A percentile compares a stretch with the other conserved stretches of the same genome.
Conservation (phyloP, 1,284 basidiomycete species). For the Salmacisia buchloeana region DNA sequence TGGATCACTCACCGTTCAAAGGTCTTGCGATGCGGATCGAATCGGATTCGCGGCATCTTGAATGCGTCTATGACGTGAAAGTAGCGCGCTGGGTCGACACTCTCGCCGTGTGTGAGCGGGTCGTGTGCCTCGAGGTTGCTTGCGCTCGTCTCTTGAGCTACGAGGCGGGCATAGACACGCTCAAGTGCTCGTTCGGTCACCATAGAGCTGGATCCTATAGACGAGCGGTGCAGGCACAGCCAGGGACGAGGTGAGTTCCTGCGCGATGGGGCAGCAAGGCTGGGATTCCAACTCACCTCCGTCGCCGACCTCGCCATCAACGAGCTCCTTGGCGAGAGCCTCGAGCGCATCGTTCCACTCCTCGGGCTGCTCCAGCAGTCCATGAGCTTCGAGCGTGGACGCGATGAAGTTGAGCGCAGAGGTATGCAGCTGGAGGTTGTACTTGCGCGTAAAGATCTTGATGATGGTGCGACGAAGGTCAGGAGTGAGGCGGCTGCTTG, state of each 20-base stretch:
- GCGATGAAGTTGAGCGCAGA: constrained; percentile 44
- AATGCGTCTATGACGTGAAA: constrained; percentile 82
- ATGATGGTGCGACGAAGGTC: constrained; percentile 40
- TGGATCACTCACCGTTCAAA: constrained; percentile 66
- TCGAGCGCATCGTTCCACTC: constrained; percentile 45
- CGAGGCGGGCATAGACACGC: constrained; percentile 40
- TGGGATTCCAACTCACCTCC: background rate
- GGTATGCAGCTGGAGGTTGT: constrained; percentile 44
- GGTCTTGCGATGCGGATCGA: constrained; percentile 73
- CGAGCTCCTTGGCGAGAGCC: constrained; percentile 40
- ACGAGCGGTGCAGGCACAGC: background rate
- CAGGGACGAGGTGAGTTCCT: background rate
- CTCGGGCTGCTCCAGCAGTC: constrained; percentile 27
- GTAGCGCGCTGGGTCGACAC: constrained; percentile 76
- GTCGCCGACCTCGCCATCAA: constrained; percentile 20
- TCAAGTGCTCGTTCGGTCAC: constrained; percentile 39
- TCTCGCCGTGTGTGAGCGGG: constrained; percentile 53
- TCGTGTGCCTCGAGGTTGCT: constrained; percentile 6
- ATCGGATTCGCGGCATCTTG: constrained; percentile 86
- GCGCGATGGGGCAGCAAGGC: background rate
- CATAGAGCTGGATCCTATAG: constrained; percentile 17
- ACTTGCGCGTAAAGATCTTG: constrained; percentile 42
- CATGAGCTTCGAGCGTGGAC: constrained; percentile 37
- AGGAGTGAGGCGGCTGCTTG: too few relatives aligned
- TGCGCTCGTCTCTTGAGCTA: constrained; percentile 36